Base-by-base conservation (phyloP, 225 moss, liverwort and hornwort genomes). In the Ulota crispa region DNA sequence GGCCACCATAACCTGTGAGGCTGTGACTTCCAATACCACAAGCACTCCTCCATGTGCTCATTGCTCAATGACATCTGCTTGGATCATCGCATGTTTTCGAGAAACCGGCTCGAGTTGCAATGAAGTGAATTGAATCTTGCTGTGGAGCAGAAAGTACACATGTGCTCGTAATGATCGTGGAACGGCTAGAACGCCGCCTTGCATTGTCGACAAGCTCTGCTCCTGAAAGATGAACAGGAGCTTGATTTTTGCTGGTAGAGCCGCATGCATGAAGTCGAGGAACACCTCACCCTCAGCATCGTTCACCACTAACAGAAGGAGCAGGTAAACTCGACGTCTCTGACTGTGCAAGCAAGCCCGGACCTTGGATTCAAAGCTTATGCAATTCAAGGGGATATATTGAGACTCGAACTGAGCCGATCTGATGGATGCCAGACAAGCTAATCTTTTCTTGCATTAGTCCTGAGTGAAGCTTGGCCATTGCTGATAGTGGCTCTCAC, bases 191-290 rank as follows among this genome's bases (percentile, higher is more conserved):
- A 39, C 2, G 32, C 7, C 2, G 8, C 20, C 18, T 54, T 20
- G 8, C 20, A 6, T 54, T 20, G 7, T 20, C 64, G 2, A 61
- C 32, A 1, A 69, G 68, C 0, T 7, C 57, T 3, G 77, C 63
- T 68, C 72, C 76, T 4, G 77, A 88, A 0, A 88, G 73, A 36
- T 85, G 83, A 0, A 85, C 85, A 83, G 21, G 20, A 83, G 72
- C 34, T 77, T 80, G 34, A 80, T 8, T 20, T 13, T 42, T 3
- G 36, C 4, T 0, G 50, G 24, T 19, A 71, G 67, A 12, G 72
- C 82, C 13, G 79, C 72, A 16, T 55, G 50, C 47, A 85, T 12
- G 67, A 71, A 68, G 26, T 45, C 76, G 3, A 26, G 36, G 70
- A 88, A 70, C 72, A 88, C 57, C 14, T 23, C 0, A 20, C 5